Conservation (phyloP, 805 yeast species). For the Cyberlindnera japonica region DNA sequence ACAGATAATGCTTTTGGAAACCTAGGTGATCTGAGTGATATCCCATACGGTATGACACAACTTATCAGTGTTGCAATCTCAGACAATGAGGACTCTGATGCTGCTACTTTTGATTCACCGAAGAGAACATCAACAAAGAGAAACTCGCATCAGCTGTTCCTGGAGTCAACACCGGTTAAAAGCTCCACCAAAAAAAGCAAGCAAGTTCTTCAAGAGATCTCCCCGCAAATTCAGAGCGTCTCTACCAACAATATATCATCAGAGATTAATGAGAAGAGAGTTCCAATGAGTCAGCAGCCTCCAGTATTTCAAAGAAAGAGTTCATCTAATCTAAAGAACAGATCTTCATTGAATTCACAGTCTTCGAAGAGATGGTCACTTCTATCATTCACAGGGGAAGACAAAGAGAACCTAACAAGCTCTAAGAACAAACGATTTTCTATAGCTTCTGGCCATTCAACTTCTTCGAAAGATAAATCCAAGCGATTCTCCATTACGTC, state of each 20-base stretch:
- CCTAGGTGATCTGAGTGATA: slow-evolving; percentile 19
- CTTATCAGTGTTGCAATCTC: slow-evolving; percentile 24
- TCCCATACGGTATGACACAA: slow-evolving; percentile 20
- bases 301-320: slow-evolving; percentile 22
- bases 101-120: slow-evolving; percentile 16
- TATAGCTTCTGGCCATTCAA: slow-evolving; percentile 20
- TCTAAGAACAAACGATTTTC: slow-evolving; percentile 22
- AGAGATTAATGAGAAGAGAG: slow-evolving; percentile 24
- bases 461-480: slow-evolving; percentile 14
- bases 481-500: slow-evolving; percentile 24
- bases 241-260: no score
- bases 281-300: slow-evolving; percentile 16
- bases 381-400: slow-evolving; percentile 23
- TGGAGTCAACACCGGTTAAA: slow-evolving; percentile 10
- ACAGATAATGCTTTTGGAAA: slow-evolving; percentile 5
- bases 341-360: slow-evolving; percentile 22
- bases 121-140: slow-evolving; percentile 12
- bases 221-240: no score
- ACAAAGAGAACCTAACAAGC: slow-evolving; percentile 17
- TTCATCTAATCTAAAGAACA: slow-evolving; percentile 25
- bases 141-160: slow-evolving; percentile 9
- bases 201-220: slow-evolving; percentile 19
- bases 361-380: slow-evolving; percentile 29
- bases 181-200: slow-evolving; percentile 13
- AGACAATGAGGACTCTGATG: slow-evolving; percentile 25